phyloP scores from a whole-genome alignment of 2,329 filamentous ascomycete species.

The Penicillium sp. region DNA sequence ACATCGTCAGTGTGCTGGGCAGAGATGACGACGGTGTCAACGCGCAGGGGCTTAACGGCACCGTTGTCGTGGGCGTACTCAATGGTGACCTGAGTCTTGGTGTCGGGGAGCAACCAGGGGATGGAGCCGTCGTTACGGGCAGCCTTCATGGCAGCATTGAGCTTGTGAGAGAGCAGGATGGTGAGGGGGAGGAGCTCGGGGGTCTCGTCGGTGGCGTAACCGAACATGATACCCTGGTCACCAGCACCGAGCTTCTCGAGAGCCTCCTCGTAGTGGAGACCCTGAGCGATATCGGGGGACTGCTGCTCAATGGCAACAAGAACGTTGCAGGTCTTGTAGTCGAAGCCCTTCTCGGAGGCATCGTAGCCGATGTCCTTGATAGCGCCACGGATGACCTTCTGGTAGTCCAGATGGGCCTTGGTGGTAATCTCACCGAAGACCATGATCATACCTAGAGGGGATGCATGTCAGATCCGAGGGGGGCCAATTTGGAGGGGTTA shows the following conservation, averaged over 20 bases:
- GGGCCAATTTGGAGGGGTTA: constrained; percentile 5
- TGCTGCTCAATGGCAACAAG: constrained; percentile 99
- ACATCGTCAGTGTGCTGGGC: constrained; percentile 92
- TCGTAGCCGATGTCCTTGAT: constrained; percentile 99
- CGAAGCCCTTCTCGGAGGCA: constrained; percentile 95
- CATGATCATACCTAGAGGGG: constrained; percentile 78
- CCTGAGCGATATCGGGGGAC: constrained; percentile 97
- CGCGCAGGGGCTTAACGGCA: constrained; percentile 87
- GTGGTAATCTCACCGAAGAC: constrained; percentile 98
- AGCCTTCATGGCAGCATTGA: constrained; percentile 91
- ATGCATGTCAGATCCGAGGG: constrained; percentile 23
- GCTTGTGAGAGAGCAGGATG: constrained; percentile 91
- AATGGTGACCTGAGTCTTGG: constrained; percentile 99
- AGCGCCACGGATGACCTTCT: constrained; percentile 90
- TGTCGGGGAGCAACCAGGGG: constrained; percentile 96
- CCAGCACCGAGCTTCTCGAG: constrained; percentile 97
- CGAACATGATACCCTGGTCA: constrained; percentile 99
- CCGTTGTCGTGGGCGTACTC: constrained; percentile 96
- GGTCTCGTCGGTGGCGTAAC: constrained; percentile 99
- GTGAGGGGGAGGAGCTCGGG: constrained; percentile 96
- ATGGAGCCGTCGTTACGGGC: constrained; percentile 86
- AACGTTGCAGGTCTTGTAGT: constrained; percentile 99
- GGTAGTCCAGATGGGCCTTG: constrained; percentile 95
- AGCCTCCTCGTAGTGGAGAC: constrained; percentile 96
- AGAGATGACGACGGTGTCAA: constrained; percentile 96